Conservation (phyloP, 2,329 filamentous ascomycete species). For the Zymoseptoria pseudotritici region DNA sequence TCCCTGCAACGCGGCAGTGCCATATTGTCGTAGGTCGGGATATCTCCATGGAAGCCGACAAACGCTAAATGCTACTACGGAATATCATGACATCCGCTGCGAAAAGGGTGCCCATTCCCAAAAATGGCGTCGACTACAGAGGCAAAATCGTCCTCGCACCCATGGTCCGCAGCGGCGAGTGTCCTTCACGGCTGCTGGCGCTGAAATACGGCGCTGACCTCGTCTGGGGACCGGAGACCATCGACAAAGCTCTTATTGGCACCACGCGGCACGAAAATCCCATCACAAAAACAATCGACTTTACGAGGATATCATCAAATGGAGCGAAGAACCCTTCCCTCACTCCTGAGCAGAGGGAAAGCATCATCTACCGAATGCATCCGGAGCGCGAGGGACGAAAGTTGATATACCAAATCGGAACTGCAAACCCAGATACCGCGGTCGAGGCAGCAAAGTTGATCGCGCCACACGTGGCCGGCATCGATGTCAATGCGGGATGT, state of each 20-base stretch:
- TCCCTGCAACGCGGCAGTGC: not conserved
- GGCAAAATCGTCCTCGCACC: constrained; percentile 91
- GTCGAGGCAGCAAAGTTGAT: constrained; percentile 79
- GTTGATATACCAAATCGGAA: constrained; percentile 89
- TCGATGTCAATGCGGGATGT: constrained; percentile 97
- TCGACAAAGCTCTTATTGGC: constrained; percentile 87
- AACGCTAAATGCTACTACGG: constrained; percentile 14
- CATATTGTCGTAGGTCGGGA: not conserved
- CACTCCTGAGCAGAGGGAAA: constrained; percentile 47
- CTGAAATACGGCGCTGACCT: constrained; percentile 94
- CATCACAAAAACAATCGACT: constrained; percentile 73
- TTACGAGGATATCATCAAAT: constrained; percentile 67
- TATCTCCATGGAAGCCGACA: constrained; percentile 19
- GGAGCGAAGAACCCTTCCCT: constrained; percentile 52
- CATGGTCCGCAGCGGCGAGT: constrained; percentile 84
- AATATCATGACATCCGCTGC: constrained; percentile 26
- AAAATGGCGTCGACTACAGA: constrained; percentile 84
- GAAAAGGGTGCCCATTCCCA: constrained; percentile 72
- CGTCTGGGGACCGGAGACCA: constrained; percentile 95
- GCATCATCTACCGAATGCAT: constrained; percentile 76
- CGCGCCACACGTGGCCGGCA: constrained; percentile 80
- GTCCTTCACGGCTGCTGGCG: constrained; percentile 79
- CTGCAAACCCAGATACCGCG: constrained; percentile 71
- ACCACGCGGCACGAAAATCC: constrained; percentile 71
- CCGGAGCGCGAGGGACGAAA: constrained; percentile 65